These are phyloP conservation scores for Alopecurus myosuroides DNA, from an alignment of 176 grass and related monocot genomes.

Conservation along the genomic window DNA sequence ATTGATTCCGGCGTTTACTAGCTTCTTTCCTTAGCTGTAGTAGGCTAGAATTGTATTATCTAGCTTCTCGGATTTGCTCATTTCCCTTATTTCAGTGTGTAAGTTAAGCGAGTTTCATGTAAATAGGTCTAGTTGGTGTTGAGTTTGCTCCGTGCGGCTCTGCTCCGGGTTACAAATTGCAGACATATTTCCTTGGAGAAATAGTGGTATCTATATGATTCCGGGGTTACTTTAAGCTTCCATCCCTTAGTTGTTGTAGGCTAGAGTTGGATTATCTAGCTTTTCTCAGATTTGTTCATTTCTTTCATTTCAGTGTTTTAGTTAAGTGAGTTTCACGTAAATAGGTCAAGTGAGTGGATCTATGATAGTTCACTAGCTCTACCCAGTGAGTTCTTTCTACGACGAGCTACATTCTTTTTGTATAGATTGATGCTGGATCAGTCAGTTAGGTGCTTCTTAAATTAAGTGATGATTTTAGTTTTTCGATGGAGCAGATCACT, in stretches of 20 bases:
- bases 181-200: background rate
- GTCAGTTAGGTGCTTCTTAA: background rate
- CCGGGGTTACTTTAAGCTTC: background rate
- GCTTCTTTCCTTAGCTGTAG: background rate
- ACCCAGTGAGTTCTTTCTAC: background rate
- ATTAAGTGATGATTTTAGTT: conserved; percentile 2
- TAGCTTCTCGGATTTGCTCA: background rate
- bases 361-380: background rate
- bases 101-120: background rate
- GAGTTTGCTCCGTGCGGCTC: too few relatives aligned
- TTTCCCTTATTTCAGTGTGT: background rate
- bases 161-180: background rate
- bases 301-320: background rate
- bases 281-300: background rate
- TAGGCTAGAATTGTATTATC: background rate
- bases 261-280: background rate
- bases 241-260: background rate
- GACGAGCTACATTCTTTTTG: background rate
- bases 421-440: background rate
- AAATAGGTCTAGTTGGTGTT: background rate
- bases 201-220: background rate
- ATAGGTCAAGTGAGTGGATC: background rate
- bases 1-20: background rate
- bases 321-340: background rate
- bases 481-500: background rate